These are phyloP conservation scores for Aspergillus sp. DNA, from an alignment of 2,329 filamentous ascomycete species.

Conservation along the genomic window DNA sequence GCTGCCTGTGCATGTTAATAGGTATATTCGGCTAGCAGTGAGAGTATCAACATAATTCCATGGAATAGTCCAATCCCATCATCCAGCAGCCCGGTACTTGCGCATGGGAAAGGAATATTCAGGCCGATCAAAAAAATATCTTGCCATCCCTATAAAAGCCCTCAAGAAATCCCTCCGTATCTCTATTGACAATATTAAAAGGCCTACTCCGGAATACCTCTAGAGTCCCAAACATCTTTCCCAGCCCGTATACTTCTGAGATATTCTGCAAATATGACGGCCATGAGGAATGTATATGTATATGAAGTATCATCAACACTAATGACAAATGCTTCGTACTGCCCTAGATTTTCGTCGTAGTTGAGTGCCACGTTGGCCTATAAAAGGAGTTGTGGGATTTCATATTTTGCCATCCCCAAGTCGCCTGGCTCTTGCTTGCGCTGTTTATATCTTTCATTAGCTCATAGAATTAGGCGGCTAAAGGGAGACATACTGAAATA, in stretches of 20 bases:
- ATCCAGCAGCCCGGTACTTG: not conserved
- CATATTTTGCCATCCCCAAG: slow-evolving; percentile 1
- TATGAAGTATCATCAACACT: not conserved
- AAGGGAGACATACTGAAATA: not conserved
- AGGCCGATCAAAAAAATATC: not conserved
- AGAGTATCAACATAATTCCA: too few relatives aligned
- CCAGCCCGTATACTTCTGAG: not conserved
- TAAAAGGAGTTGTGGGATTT: slow-evolving; percentile 1
- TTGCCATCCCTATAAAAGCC: not conserved
- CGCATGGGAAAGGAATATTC: not conserved
- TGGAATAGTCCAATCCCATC: too few relatives aligned
- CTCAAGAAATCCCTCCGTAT: not conserved
- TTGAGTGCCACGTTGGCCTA: slow-evolving; percentile 2
- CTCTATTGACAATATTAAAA: not conserved
- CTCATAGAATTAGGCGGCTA: not conserved
- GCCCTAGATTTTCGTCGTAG: not conserved
- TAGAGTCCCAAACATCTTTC: not conserved
- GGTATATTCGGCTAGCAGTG: too few relatives aligned
- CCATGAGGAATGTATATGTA: not conserved
- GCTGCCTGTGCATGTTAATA: too few relatives aligned
- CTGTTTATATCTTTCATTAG: not conserved
- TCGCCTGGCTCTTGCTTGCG: not conserved
- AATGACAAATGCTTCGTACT: not conserved
- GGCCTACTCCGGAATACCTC: not conserved
- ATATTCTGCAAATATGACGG: not conserved